Conservation (phyloP, 108 stramenopile species). For the Pseudonitzschia pungens region DNA sequence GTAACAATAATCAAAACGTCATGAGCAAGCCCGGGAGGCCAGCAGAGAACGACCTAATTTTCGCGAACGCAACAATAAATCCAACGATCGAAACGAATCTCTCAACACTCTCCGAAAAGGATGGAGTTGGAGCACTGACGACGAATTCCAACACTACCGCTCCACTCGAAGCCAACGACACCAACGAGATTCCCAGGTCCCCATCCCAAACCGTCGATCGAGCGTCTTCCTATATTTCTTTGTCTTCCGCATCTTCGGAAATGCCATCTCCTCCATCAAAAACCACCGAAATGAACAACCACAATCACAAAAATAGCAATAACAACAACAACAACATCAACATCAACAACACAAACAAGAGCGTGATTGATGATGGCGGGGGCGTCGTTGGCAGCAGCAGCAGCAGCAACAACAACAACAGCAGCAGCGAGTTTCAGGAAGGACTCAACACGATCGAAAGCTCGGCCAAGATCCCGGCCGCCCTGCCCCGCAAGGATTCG, state of each 20-base stretch:
- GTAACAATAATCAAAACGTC: too few relatives aligned
- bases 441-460: slow-evolving; percentile 6
- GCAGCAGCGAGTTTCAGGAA: background rate
- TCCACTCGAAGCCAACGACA: background rate
- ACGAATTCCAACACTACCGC: background rate
- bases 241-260: background rate
- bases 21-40: too few relatives aligned
- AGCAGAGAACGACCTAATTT: too few relatives aligned
- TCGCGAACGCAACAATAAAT: too few relatives aligned
- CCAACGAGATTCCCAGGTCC: background rate
- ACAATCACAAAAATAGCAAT: too few relatives aligned
- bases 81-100: too few relatives aligned
- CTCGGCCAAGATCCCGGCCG: background rate
- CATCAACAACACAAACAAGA: too few relatives aligned
- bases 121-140: background rate
- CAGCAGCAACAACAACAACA: background rate
- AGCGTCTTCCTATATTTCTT: background rate
- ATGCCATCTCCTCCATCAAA: background rate
- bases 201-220: background rate
- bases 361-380: background rate
- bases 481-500: slow-evolving; percentile 20
- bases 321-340: too few relatives aligned
- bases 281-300: background rate
- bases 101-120: too few relatives aligned
- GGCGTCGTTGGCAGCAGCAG: background rate